Percentiles rank a stretch among this genome's conserved stretches.
Evolutionary conservation across 345 rosid species (phyloP).

Genomic region (Salix koriyanagi): DNA sequence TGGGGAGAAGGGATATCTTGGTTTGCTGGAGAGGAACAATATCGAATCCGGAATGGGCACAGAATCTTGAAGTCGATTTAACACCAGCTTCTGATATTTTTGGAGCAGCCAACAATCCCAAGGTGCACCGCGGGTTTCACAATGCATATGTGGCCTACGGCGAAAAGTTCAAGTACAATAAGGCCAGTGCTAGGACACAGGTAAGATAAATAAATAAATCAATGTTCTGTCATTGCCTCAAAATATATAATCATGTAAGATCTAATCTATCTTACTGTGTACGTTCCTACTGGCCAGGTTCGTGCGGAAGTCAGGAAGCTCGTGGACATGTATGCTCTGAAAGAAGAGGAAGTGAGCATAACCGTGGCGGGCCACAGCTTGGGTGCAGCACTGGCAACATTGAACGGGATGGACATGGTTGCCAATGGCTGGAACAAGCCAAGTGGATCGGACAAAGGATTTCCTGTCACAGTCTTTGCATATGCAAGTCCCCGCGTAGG

Average conservation of each 20-base stretch:
- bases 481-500: constrained; percentile 20
- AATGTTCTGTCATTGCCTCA: neutral
- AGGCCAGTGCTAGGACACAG: constrained; percentile 24
- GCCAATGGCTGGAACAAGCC: constrained; percentile 25
- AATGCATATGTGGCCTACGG: constrained; percentile 3
- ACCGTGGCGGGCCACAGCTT: constrained; percentile 14
- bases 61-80: neutral
- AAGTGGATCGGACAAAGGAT: neutral
- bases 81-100: constrained; percentile 11
- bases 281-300: neutral
- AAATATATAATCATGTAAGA: too few species aligned
- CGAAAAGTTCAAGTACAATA: neutral
- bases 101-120: constrained; percentile 1
- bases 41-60: neutral
- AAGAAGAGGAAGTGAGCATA: constrained; percentile 12
- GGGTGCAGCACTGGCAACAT: constrained; percentile 23
- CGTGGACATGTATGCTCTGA: constrained; percentile 4
- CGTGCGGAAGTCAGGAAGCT: constrained; percentile 5
- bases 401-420: constrained; percentile 19
- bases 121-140: constrained; percentile 18
- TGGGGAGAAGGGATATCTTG: constrained; percentile 36
- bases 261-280: too few species aligned
- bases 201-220: neutral
- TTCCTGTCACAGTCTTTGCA: constrained; percentile 12
- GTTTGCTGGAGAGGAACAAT: constrained; percentile 34